Evolutionary conservation across 495 filamentous ascomycete genomes (phyloP), one percentile per base, ranked within the genome.

Genomic region (Lophiotrema nucula): DNA sequence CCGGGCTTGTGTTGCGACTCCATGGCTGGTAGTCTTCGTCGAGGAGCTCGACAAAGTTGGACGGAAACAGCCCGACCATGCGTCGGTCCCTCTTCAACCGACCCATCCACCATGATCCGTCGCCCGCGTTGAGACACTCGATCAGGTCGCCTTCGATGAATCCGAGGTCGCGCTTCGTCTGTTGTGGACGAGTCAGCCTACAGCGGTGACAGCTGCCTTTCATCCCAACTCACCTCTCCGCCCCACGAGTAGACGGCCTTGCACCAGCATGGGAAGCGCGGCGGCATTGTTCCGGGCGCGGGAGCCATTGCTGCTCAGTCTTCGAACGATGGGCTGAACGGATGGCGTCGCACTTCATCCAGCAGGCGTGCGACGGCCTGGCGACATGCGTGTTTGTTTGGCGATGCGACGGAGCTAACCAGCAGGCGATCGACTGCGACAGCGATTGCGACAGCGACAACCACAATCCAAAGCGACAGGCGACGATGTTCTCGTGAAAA

Each of bases 51-150:
- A 98, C 93, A 70, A 97, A 98, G 71, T 98, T 98, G 39, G 92
- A 97, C 1, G 93, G 93, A 66, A 98, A 98, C 19, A 93, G 73
- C 42, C 93, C 93, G 61, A 95, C 83, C 63, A 91, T 90, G 56
- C 89, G 81, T 69, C 85, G 84, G 70, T 97, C 93, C 53, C 95
- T 82, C 60, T 83, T 84, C 68, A 97, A 69, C 44, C 92, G 83
- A 23, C 93, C 93, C 75, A 89, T 96, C 93, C 93, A 98, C 95
- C 93, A 98, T 49, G 88, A 88, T 24, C 95, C 95, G 74, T 98
- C 93, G 48, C 93, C 93, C 2, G 93, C 93, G 71, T 97, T 98
- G 18, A 98, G 78, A 69, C 91, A 96, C 81, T 98, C 93, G 68
- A 98, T 98, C 56, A 97, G 75, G 73, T 98, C 93, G 41, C 95